A percentile compares a stretch with the other conserved stretches of the same genome.
phyloP scores from a whole-genome alignment of 495 filamentous ascomycete species.

The Aeminium ludgeri region DNA sequence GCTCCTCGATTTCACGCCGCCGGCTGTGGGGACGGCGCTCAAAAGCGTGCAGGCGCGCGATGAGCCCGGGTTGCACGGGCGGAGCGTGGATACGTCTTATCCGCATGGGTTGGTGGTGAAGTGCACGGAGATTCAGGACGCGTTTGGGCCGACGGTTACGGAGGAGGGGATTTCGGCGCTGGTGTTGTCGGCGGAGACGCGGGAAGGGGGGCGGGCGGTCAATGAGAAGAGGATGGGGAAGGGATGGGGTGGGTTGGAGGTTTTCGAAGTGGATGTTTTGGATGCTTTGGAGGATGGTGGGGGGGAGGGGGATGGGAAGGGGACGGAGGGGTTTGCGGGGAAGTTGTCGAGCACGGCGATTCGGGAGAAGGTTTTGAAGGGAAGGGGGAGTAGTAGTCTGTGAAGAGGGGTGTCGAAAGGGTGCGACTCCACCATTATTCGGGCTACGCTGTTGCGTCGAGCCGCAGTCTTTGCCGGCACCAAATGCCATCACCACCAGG shows the following conservation, averaged over 20 bases:
- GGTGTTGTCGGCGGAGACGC: slow-evolving; percentile 80
- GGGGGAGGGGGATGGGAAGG: slow-evolving; percentile 22
- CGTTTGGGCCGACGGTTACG: slow-evolving; percentile 83
- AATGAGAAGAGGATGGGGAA: slow-evolving; percentile 63
- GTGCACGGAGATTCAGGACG: slow-evolving; percentile 71
- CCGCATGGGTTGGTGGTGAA: slow-evolving; percentile 38
- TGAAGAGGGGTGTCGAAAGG: too few relatives aligned
- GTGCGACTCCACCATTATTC: too few relatives aligned
- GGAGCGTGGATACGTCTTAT: slow-evolving; percentile 32
- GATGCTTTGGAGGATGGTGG: slow-evolving; percentile 44
- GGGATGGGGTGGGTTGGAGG: slow-evolving; percentile 57
- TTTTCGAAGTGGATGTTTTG: slow-evolving; percentile 87
- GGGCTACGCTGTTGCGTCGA: too few relatives aligned
- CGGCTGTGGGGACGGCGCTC: slow-evolving; percentile 18
- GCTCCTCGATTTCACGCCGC: slow-evolving; percentile 41
- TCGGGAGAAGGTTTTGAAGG: slow-evolving; percentile 14
- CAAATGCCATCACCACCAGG: too few relatives aligned
- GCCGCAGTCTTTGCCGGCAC: too few relatives aligned
- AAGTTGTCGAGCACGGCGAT: slow-evolving; percentile 65
- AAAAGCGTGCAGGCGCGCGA: slow-evolving; percentile 11
- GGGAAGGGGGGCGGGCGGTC: slow-evolving; percentile 63
- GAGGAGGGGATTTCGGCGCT: slow-evolving; percentile 61
- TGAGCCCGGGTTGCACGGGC: slow-evolving; percentile 34
- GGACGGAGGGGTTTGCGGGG: slow-evolving; percentile 47
- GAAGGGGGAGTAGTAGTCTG: slow-evolving; percentile 2